These are phyloP conservation scores for Lathyrus oleraceus DNA, from an alignment of 306 rosid species.

Conservation along the genomic window DNA sequence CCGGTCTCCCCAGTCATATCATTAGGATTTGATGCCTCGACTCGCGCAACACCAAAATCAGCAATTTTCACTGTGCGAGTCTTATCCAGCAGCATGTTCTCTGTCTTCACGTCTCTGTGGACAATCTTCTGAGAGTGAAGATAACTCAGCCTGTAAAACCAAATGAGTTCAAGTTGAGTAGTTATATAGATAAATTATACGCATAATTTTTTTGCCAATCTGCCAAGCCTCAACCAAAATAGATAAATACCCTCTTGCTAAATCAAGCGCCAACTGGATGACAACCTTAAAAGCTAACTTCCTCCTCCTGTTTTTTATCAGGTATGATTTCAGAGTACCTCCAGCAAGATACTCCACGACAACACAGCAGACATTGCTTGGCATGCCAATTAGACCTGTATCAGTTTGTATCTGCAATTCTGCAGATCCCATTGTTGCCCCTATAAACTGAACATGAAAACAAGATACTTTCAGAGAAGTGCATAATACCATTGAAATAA, in stretches of 20 bases:
- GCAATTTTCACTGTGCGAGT: slow-evolving; percentile 87
- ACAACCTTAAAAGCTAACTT: slow-evolving; percentile 89
- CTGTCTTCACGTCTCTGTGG: slow-evolving; percentile 97
- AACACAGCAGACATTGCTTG: slow-evolving; percentile 88
- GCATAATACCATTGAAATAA: slow-evolving; percentile 2
- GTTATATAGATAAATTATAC: slow-evolving; percentile 10
- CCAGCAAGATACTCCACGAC: slow-evolving; percentile 95
- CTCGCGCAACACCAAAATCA: slow-evolving; percentile 98
- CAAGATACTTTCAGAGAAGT: slow-evolving; percentile 21
- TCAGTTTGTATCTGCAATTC: slow-evolving; percentile 92
- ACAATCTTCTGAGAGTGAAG: slow-evolving; percentile 96
- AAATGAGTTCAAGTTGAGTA: slow-evolving; percentile 30
- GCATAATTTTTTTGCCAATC: neutral
- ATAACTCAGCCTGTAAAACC: slow-evolving; percentile 77
- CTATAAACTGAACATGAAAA: slow-evolving; percentile 70
- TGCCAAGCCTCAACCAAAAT: slow-evolving; percentile 34
- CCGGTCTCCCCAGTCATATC: slow-evolving; percentile 99
- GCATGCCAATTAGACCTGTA: slow-evolving; percentile 84
- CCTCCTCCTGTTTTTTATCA: slow-evolving; percentile 91
- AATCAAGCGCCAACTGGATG: slow-evolving; percentile 90
- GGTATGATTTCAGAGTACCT: slow-evolving; percentile 77
- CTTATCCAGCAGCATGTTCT: slow-evolving; percentile 92
- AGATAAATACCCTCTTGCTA: slow-evolving; percentile 83
- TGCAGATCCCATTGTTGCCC: slow-evolving; percentile 93
- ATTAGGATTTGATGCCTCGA: slow-evolving; percentile 98